Percentiles rank a stretch among this genome's conserved stretches.
These are phyloP conservation scores for bread wheat (Triticum aestivum) DNA, from an alignment of 176 grass and related monocot species.

Conservation along the genomic window IWGSC_CS_RefSeq_v2.1 NC_057805.1:7003777-7004276, in stretches of 20 bases:
- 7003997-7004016: neutral
- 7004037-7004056: neutral
- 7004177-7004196: neutral
- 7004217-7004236: neutral
- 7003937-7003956: constrained; percentile 86
- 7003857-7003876: constrained; percentile 80
- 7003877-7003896: constrained; percentile 90
- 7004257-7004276: neutral
- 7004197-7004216: neutral
- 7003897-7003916: constrained; percentile 83
- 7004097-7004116: neutral
- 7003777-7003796: constrained; percentile 84
- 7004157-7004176: neutral
- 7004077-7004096: neutral
- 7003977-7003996: constrained; percentile 37
- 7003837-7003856: constrained; percentile 87
- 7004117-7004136: neutral
- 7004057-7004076: neutral
- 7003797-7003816: constrained; percentile 77
- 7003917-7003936: constrained; percentile 74
- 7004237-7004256: neutral
- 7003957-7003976: constrained; percentile 79
- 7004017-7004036: neutral
- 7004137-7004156: neutral
- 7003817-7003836: constrained; percentile 58